Evolutionary conservation across 306 rosid species (phyloP).

Genomic region (Casuarina equisetifolia): DNA sequence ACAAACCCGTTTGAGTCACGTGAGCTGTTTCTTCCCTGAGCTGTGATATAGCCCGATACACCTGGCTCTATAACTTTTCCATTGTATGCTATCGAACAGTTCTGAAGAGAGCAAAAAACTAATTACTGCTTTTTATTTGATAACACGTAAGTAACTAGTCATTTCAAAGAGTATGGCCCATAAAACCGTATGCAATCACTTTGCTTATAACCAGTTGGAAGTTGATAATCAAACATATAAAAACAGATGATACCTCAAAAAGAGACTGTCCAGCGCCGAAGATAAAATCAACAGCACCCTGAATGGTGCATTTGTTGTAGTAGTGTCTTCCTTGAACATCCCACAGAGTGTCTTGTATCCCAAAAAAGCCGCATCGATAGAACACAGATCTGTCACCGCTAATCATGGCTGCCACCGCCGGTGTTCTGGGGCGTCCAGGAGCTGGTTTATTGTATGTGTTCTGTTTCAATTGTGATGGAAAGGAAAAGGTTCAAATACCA

Average conservation of each 20-base stretch:
- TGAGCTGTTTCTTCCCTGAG: constrained; percentile 61
- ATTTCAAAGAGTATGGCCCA: not conserved
- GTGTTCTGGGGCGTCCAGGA: constrained; percentile 1
- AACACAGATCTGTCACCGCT: constrained; percentile 55
- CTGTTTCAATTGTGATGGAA: constrained; percentile 17
- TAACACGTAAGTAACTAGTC: not conserved
- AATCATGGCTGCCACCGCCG: constrained; percentile 73
- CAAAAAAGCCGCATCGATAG: constrained; percentile 53
- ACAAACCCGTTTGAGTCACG: constrained; percentile 64
- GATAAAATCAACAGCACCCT: constrained; percentile 87
- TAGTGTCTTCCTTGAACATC: constrained; percentile 71
- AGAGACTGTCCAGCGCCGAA: constrained; percentile 73
- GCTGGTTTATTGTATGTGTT: constrained; percentile 54
- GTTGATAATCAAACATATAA: not conserved
- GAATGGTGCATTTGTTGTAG: constrained; percentile 56
- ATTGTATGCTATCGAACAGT: constrained; percentile 50
- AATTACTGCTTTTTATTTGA: not conserved
- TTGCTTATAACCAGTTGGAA: not conserved
- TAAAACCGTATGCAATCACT: no score
- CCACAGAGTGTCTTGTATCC: constrained; percentile 91
- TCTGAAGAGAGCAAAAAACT: constrained; percentile 24
- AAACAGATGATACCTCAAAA: constrained; percentile 50
- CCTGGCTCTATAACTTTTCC: constrained; percentile 43
- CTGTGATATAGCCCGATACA: constrained; percentile 52
- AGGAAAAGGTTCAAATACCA: not conserved